Evolutionary conservation across 2,329 filamentous ascomycete species (phyloP), one percentile per base, ranked within the genome.

Genomic region (Thielaviopsis ethacetica): DNA sequence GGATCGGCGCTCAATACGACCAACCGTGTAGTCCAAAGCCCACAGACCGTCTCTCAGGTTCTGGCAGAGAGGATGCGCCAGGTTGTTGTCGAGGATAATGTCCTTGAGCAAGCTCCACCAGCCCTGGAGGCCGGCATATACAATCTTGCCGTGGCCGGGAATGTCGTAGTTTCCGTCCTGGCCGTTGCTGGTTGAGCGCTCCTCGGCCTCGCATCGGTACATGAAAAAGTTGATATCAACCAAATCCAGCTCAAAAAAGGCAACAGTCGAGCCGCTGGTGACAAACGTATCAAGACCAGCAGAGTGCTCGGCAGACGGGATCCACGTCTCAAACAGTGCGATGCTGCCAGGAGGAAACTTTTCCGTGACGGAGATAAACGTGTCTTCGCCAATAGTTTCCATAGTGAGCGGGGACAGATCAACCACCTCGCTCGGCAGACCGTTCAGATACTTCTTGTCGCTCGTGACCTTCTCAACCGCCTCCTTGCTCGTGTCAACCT

Each of bases 81-180:
- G 80, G 67, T 97, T 83, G 69, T 98, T 98, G 63, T 93, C 83
- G 56, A 78, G 80, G 65, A 97, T 87, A 62, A 98, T 85, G 60
- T 86, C 78, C 65, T 89, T 85, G 50, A 98, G 74, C 0, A 95
- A 76, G 68, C 90, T 96, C 90, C 91, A 95, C 91, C 93, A 98
- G 44, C 94, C 94, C 70, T 98, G 93, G n/a, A 98, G 77, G 62
- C 93, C 93, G 62, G 91, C 91, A 70, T 97, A 98, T 1, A 96
- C 88, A 50, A 96, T 78, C 61, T 86, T 83, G 2, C 91, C 91
- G 67, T 90, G 76, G 1, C 84, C 84, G 1, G 93, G 93, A 63
- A 98, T 85, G 57, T 84, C 80, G 71, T 97, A 98, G 3, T 56
- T 62, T n/a, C 93, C 91, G 68, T 96, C 88, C 61, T 80, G 78